Evolutionary conservation across 352 stramenopile species (phyloP), one percentile per base, ranked within the genome.

Genomic region (Phytophthora crassamura): DNA sequence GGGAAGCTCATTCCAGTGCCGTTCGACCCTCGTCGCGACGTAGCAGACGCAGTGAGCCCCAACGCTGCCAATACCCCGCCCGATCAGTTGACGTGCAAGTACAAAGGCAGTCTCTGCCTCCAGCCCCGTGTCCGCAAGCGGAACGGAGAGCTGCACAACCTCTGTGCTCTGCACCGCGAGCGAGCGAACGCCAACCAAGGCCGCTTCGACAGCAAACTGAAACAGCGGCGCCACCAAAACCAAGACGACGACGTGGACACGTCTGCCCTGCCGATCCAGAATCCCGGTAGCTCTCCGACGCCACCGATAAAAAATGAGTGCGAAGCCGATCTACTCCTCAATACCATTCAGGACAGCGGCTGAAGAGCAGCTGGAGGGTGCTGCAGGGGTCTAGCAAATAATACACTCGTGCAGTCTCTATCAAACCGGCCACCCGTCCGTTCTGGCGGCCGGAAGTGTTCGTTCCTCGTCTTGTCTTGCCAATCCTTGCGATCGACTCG

Each of bases 101-200:
- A 69, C 58, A 68, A 59, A 18, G 53, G 64, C 10, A 47, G 39
- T 9, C 45, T 30, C 30, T 69, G 64, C 40, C 25, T 25, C 1
- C 33, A 64, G 6, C 51, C 49, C 1, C 59, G 58, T 14, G 60
- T 45, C 47, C 28, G 59, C 2, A 73, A 69, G 35, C 42, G 42
- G 3, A 75, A 61, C 20, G 64, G 64, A 35, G 48, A 83, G 15
- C 66, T 78, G 18, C 78, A 88, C 54, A 78, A 78, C 15, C 60
- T 86, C 42, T 88, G 78, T 56, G 56, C 84, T n/a, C 54, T 74
- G 40, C 81, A 90, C 58, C 76, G 80, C 25, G 58, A 69, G 18
- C 74, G 80, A 38, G 77, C 80, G 25, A 90, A 89, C 40, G 52
- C 55, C 18, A 86, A 86, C 69, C 80, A 90, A 74, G 75, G 76